phyloP scores from a whole-genome alignment of 1,139 yeast species.

The Ashbya aceris region DNA sequence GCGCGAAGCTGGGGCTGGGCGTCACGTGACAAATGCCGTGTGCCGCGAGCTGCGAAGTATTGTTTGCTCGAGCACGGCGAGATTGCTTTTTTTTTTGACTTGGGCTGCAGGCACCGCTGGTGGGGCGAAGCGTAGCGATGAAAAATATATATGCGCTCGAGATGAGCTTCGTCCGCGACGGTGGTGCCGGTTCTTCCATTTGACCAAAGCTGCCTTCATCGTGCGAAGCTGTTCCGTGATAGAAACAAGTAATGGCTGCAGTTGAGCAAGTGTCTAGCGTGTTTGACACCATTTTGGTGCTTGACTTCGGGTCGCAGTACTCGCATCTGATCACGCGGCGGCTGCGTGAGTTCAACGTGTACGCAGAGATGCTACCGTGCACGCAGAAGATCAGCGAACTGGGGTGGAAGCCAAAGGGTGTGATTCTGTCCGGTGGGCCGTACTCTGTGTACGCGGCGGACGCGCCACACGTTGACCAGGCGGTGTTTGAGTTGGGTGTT shows the following conservation, averaged over 20 bases:
- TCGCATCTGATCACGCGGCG: constrained; percentile 96
- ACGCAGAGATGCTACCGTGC: constrained; percentile 99
- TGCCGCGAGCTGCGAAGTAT: too few species aligned
- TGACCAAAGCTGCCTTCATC: not conserved
- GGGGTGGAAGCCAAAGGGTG: constrained; percentile 93
- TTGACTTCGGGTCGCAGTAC: constrained; percentile 97
- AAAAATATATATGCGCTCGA: too few species aligned
- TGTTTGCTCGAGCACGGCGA: too few species aligned
- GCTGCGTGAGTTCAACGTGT: constrained; percentile 93
- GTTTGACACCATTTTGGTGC: constrained; percentile 92
- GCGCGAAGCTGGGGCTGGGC: too few species aligned
- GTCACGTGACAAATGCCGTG: too few species aligned
- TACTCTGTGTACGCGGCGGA: constrained; percentile 93
- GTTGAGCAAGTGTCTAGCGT: constrained; percentile 58
- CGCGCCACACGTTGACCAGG: constrained; percentile 97
- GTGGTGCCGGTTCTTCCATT: too few species aligned
- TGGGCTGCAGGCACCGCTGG: too few species aligned
- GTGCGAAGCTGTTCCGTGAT: too few species aligned
- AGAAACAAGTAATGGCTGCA: constrained; percentile 5
- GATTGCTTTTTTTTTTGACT: too few species aligned
- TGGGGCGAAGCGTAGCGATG: too few species aligned
- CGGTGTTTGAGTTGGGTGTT: constrained; percentile 77
- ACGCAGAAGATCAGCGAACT: constrained; percentile 91
- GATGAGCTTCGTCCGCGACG: too few species aligned
- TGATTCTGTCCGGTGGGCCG: constrained; percentile 94